These are phyloP conservation scores for Hymenoscyphus linearis DNA, from an alignment of 2,329 filamentous ascomycete species.

Conservation along the genomic window DNA sequence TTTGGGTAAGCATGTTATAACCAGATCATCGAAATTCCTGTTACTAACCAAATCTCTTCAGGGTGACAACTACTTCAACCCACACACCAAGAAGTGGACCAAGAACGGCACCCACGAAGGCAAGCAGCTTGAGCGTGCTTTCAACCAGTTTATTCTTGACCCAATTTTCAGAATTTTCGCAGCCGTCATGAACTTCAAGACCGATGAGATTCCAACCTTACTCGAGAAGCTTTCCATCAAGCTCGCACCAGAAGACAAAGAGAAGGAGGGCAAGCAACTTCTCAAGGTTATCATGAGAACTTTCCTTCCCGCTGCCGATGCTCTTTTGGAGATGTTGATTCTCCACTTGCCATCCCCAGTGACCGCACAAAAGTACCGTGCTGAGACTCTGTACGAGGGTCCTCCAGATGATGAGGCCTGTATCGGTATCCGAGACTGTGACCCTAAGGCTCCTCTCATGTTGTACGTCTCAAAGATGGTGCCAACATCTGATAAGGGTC, in stretches of 20 bases:
- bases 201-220: constrained; percentile 77
- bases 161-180: constrained; percentile 99
- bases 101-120: constrained; percentile 79
- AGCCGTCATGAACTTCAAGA: constrained; percentile 98
- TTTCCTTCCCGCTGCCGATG: constrained; percentile 97
- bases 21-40: neutral
- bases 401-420: constrained; percentile 85
- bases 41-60: constrained; percentile 30
- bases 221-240: constrained; percentile 94
- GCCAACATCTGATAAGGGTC: constrained; percentile 97
- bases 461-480: constrained; percentile 99
- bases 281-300: constrained; percentile 98
- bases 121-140: constrained; percentile 90
- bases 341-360: constrained; percentile 95
- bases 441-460: constrained; percentile 98
- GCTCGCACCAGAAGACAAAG: constrained; percentile 78
- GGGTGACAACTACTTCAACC: constrained; percentile 99
- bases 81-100: constrained; percentile 99
- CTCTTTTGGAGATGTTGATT: constrained; percentile 99
- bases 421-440: constrained; percentile 97
- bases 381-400: constrained; percentile 98
- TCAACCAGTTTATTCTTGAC: constrained; percentile 99
- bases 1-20: constrained; percentile 64
- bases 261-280: constrained; percentile 94
- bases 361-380: constrained; percentile 95